Base-by-base conservation (phyloP, 805 yeast genomes). In the Starmerella vaccinii region DNA sequence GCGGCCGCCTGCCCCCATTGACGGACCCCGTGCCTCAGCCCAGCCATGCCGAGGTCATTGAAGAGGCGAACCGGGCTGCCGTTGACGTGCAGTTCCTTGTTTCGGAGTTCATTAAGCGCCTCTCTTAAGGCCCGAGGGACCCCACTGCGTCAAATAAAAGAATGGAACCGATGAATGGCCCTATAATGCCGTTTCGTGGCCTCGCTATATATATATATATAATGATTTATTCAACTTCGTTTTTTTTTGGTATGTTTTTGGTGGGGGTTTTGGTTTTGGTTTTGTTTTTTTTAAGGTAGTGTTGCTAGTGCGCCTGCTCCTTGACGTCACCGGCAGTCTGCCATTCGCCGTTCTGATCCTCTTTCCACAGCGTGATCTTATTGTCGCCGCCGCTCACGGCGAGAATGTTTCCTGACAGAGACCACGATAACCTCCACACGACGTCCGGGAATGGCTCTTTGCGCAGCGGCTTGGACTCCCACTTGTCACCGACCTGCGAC, bases 361-460 rank as follows among this genome's bases (percentile, higher is more conserved):
- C 98, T 70, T 88, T 89, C 97, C 97, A 92, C 66, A 92, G 76
- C 29, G 95, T 87, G 40, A 92, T 90, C 69, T 84, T 87, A 68
- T 89, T 89, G 67, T 92, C 97, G 49, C 97, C 97, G 44, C 97
- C 95, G 45, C 92, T 80, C 39, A 92, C 84, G 5, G 99, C 99
- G 60, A 92, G 76, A 27, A 92, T 81, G 66, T 92, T 92, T 49
- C 99, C 99, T 43, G 95, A 83, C 59, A 89, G 74, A 12, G 97
- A 87, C 98, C 98, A 92, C 59, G 94, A 82, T 45, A 95, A 95
- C 67, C 97, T 81, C 98, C 98, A 92, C 60, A 94, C 85, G 24
- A 89, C 97, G 65, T 92, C 98, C 15, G 96, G 92, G 76, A 92
- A 92, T 65, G 80, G 82, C 35, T 86, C 95, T 18, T 76, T 74